Conservation (phyloP, 2,329 filamentous ascomycete species). For the Fusarium tuaranense region DNA sequence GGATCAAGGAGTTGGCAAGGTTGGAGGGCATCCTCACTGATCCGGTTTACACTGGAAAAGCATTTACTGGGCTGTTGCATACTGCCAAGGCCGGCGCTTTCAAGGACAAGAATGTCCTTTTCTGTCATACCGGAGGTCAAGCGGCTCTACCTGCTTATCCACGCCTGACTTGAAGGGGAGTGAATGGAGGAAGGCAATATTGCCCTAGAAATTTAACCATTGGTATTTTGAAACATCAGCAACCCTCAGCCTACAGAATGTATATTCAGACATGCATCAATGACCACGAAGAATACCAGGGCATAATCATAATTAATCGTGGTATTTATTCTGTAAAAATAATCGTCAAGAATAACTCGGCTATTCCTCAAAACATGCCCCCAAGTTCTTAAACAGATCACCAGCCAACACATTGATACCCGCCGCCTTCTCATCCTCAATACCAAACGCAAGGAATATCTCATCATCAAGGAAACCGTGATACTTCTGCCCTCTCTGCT, state of each 20-base stretch:
- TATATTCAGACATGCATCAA: background rate
- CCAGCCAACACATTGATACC: slow-evolving; percentile 64
- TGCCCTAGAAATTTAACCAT: no score
- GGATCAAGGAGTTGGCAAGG: slow-evolving; percentile 22
- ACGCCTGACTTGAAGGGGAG: background rate
- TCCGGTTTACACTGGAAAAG: slow-evolving; percentile 29
- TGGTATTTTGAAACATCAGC: no score
- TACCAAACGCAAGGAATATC: slow-evolving; percentile 66
- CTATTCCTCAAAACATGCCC: slow-evolving; percentile 36
- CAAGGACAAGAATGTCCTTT: slow-evolving; percentile 15
- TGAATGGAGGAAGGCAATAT: background rate
- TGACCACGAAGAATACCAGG: no score
- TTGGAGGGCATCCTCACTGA: slow-evolving; percentile 29
- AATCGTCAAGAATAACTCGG: background rate
- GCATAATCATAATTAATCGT: no score
- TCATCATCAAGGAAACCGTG: slow-evolving; percentile 69
- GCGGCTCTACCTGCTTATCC: slow-evolving; percentile 21
- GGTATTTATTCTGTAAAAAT: background rate
- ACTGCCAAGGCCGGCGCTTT: background rate
- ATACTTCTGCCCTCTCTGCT: slow-evolving; percentile 57
- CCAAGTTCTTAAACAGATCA: slow-evolving; percentile 59
- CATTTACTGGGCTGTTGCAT: slow-evolving; percentile 19
- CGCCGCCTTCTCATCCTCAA: slow-evolving; percentile 62
- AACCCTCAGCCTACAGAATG: background rate
- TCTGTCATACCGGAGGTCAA: slow-evolving; percentile 28